Conservation (phyloP, 768 basidiomycete species). For the Chiua virens region DNA sequence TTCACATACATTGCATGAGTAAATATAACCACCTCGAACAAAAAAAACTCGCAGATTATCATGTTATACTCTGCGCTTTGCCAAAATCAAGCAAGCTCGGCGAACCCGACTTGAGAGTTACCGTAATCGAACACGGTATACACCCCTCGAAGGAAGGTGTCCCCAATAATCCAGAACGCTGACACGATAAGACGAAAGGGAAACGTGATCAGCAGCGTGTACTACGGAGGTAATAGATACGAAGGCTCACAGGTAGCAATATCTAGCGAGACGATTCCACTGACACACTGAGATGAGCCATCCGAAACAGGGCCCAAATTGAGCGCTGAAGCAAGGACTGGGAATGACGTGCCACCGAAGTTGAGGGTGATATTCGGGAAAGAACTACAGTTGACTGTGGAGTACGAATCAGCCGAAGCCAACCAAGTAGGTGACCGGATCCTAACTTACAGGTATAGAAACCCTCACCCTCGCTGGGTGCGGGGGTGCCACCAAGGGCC, state of each 20-base stretch:
- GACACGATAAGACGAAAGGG: background rate
- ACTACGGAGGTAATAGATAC: constrained; percentile 21
- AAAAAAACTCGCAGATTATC: no score
- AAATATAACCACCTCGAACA: no score
- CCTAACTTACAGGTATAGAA: constrained; percentile 28
- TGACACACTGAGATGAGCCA: constrained; percentile 14
- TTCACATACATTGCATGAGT: no score
- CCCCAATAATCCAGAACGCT: constrained; percentile 11
- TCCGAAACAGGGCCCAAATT: constrained; percentile 35
- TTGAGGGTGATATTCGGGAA: constrained; percentile 30
- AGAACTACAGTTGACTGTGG: constrained; percentile 24
- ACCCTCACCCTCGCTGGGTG: constrained; percentile 1
- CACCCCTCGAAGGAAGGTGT: constrained; percentile 41
- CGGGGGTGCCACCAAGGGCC: constrained; percentile 18
- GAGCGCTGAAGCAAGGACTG: constrained; percentile 28
- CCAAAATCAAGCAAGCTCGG: constrained; percentile 11
- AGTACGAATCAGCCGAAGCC: no score
- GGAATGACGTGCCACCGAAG: constrained; percentile 36
- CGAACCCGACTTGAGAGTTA: constrained; percentile 39
- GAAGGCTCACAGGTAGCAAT: no score
- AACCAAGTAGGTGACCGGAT: background rate
- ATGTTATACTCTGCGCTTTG: no score
- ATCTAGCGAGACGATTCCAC: no score
- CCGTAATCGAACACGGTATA: constrained; percentile 43
- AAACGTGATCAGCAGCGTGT: background rate